These are phyloP conservation scores for Hericium coralloides DNA, from an alignment of 768 basidiomycete genomes.

Conservation along the genomic window DNA sequence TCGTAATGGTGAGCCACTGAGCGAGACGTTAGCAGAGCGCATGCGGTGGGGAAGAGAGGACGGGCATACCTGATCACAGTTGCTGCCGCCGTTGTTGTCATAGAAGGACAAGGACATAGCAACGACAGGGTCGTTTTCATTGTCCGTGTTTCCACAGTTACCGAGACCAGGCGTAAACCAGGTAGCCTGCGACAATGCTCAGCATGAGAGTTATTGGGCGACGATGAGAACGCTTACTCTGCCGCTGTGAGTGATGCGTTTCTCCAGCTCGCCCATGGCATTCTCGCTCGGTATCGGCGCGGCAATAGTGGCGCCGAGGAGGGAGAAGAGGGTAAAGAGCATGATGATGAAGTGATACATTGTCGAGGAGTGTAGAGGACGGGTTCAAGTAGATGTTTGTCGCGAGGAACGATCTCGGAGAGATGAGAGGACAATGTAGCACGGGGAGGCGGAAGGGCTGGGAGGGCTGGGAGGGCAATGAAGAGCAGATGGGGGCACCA, in stretches of 20 bases:
- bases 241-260: constrained; percentile 46
- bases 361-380: background rate
- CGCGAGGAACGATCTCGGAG: constrained; percentile 4
- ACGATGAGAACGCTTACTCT: constrained; percentile 33
- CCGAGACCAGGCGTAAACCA: constrained; percentile 11
- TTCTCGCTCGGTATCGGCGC: constrained; percentile 34
- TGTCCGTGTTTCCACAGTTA: constrained; percentile 7
- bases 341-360: constrained; percentile 19
- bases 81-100: background rate
- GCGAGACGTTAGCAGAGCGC: background rate
- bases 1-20: constrained; percentile 3
- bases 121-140: background rate
- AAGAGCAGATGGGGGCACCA: constrained; percentile 2
- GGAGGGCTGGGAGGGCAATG: background rate
- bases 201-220: background rate
- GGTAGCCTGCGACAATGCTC: constrained; percentile 5
- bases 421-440: constrained; percentile 1
- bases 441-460: constrained; percentile 10
- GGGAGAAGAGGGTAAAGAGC: constrained; percentile 32
- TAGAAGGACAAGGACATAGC: constrained; percentile 7
- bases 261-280: constrained; percentile 29
- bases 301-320: constrained; percentile 33
- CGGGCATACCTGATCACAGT: constrained; percentile 8
- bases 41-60: background rate
- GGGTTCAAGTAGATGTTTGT: constrained; percentile 7